Base-by-base conservation (phyloP, 2,329 filamentous ascomycete genomes). In the Xylaria digitata region DNA sequence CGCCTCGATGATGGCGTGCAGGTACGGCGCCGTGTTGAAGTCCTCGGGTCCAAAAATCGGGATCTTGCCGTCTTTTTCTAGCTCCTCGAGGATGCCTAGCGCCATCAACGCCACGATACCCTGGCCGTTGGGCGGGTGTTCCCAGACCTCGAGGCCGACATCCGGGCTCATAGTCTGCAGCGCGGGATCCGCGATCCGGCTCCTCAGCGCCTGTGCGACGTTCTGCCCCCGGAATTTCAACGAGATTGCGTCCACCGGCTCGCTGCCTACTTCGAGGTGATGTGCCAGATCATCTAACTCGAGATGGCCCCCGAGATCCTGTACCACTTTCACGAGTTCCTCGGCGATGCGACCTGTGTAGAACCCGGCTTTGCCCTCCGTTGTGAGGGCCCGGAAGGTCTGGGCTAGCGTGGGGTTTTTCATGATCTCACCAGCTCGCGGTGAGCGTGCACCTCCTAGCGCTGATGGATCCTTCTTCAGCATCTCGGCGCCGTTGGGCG, bases 21-120 rank as follows among this genome's bases (percentile, higher is more conserved):
- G 86, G 74, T 93, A 95, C 6, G 89, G 84, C 0, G 91, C 83
- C 0, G 89, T 90, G 83, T 98, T 98, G 82, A 97, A 93, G 73
- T 97, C 91, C 2, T 84, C 81, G 1, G 86, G 79, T 0, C 78
- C 80, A 79, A 96, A 97, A 0, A 83, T 85, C 0, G 91, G 89
- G 66, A 98, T 93, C 73, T 89, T 89, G 45, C 90, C 91, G 17
- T 85, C 82, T 66, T 89, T 87, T 79, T 97, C 93, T 1, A 98
- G 85, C 76, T 94, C 89, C 77, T 97, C 90, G 55, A 99, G 83
- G 71, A 98, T 97, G 1, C 96, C 96, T 0, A 99, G 84, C 0
- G 96, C 92, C 90, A 98, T 97, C 37, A 98, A 83, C 0, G 96
- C 96, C 1, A 98, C 92, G 70, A 98, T 94, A 1, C 96, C 96